Evolutionary conservation across 331 rosid species (phyloP).

Genomic region (Spiraea crenata): DNA sequence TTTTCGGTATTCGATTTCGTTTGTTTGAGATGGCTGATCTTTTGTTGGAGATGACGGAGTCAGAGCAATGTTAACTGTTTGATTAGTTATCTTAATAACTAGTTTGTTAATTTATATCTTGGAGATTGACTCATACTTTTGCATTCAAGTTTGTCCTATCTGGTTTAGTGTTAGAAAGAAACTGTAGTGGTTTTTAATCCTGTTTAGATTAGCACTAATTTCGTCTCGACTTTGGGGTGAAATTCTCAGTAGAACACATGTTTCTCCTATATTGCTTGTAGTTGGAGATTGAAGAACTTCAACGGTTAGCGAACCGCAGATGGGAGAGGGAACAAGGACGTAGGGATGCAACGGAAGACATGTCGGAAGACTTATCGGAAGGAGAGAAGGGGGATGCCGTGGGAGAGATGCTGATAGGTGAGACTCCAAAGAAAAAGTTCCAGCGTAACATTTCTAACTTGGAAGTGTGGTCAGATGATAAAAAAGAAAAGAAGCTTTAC

Average conservation of each 20-base stretch:
- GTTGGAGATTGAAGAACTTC: slow-evolving; percentile 83
- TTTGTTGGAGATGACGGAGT: not conserved
- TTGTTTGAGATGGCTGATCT: not conserved
- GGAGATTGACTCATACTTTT: not conserved
- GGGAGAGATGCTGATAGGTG: slow-evolving; percentile 47
- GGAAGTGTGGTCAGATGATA: slow-evolving; percentile 89
- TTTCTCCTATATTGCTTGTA: slow-evolving; percentile 20
- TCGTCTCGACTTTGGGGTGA: too few species aligned
- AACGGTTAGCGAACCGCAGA: slow-evolving; percentile 53
- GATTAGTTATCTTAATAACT: not conserved
- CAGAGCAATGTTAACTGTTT: not conserved
- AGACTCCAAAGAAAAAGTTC: slow-evolving; percentile 43
- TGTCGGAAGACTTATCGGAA: slow-evolving; percentile 90
- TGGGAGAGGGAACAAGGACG: slow-evolving; percentile 88
- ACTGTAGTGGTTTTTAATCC: too few species aligned
- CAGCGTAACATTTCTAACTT: slow-evolving; percentile 57
- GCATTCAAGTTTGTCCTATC: not conserved
- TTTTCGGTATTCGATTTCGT: not conserved
- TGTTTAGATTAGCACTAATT: too few species aligned
- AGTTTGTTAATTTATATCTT: not conserved
- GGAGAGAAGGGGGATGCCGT: slow-evolving; percentile 74
- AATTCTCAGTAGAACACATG: too few species aligned
- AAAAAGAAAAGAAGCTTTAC: slow-evolving; percentile 77
- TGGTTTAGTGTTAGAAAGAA: not conserved
- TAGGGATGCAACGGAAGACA: slow-evolving; percentile 75